Percentiles rank a stretch among this genome's conserved stretches.
phyloP scores from a whole-genome alignment of 2,329 filamentous ascomycete species.

The Paraconiothyrium brasiliense region DNA sequence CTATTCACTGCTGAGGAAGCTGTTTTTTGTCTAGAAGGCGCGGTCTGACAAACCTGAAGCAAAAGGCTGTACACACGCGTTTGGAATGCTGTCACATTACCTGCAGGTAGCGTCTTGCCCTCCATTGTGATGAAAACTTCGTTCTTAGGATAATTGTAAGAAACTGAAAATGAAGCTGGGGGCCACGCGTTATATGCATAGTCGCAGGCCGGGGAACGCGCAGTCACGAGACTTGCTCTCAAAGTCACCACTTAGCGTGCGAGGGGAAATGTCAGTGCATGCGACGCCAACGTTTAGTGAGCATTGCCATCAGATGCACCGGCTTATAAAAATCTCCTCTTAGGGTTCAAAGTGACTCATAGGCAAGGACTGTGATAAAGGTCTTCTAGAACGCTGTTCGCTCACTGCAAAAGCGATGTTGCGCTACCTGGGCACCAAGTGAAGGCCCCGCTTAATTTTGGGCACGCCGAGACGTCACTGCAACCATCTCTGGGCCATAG shows the following conservation, averaged over 20 bases:
- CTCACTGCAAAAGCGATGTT: too few species aligned
- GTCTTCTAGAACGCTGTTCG: not conserved
- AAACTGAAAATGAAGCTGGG: not conserved
- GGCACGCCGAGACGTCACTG: conserved; percentile 1
- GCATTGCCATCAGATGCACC: not conserved
- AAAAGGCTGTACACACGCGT: conserved; percentile 73
- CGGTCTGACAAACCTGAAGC: conserved; percentile 61
- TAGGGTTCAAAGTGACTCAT: not conserved
- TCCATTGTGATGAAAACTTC: conserved; percentile 17
- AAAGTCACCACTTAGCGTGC: conserved; percentile 39
- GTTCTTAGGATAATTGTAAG: not conserved
- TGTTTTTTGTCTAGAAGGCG: not conserved
- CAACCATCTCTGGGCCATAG: not conserved
- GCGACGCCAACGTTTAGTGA: not conserved
- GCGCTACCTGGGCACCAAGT: not conserved
- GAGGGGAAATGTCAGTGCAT: conserved; percentile 1
- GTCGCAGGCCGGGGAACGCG: conserved; percentile 26
- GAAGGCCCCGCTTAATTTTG: not conserved
- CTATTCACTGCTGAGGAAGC: conserved; percentile 6
- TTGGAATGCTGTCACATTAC: conserved; percentile 48
- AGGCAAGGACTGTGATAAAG: not conserved
- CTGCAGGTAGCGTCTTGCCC: conserved; percentile 26
- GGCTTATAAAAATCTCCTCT: not conserved
- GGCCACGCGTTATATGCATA: conserved; percentile 1
- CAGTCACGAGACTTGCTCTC: conserved; percentile 45